Evolutionary conservation across 1,139 yeast species (phyloP).

Genomic region (Kodamaea ohmeri): DNA sequence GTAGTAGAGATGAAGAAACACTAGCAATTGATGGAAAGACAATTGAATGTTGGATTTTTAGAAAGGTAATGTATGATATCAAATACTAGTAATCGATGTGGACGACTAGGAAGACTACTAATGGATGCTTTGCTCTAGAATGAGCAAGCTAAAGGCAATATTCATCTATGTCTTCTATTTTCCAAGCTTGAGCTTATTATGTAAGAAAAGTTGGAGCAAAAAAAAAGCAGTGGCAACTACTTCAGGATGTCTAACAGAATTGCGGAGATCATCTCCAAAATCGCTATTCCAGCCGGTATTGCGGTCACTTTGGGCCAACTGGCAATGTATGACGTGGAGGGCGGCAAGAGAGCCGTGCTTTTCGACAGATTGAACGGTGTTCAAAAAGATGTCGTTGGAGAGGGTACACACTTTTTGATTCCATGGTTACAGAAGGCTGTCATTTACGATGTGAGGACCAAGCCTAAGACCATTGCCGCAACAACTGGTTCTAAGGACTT

Average conservation of each 20-base stretch:
- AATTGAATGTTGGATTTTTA: too few relatives aligned
- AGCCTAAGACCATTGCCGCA: conserved; percentile 88
- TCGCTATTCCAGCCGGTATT: conserved; percentile 71
- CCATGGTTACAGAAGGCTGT: conserved; percentile 97
- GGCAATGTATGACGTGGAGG: conserved; percentile 88
- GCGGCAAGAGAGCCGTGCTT: conserved; percentile 93
- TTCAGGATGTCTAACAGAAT: conserved; percentile 36
- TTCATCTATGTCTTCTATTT: too few relatives aligned
- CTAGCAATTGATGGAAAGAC: too few relatives aligned
- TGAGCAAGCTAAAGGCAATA: too few relatives aligned
- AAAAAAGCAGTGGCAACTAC: conserved; percentile 15
- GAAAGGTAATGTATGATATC: too few relatives aligned
- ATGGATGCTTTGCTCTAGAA: too few relatives aligned
- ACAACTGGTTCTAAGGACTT: conserved; percentile 96
- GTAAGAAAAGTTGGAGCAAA: not conserved
- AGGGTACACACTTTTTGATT: conserved; percentile 91
- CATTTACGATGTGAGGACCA: conserved; percentile 85
- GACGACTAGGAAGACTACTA: too few relatives aligned
- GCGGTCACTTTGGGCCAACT: conserved; percentile 66
- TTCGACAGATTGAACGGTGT: conserved; percentile 93
- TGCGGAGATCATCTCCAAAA: conserved; percentile 39
- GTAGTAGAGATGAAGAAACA: too few relatives aligned
- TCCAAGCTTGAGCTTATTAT: too few relatives aligned
- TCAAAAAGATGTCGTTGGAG: conserved; percentile 81
- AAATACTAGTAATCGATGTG: too few relatives aligned